Percentiles rank a stretch among this genome's conserved stretches.
Evolutionary conservation across 2,329 filamentous ascomycete species (phyloP).

Genomic region (Diaporthe citrichinensis): DNA sequence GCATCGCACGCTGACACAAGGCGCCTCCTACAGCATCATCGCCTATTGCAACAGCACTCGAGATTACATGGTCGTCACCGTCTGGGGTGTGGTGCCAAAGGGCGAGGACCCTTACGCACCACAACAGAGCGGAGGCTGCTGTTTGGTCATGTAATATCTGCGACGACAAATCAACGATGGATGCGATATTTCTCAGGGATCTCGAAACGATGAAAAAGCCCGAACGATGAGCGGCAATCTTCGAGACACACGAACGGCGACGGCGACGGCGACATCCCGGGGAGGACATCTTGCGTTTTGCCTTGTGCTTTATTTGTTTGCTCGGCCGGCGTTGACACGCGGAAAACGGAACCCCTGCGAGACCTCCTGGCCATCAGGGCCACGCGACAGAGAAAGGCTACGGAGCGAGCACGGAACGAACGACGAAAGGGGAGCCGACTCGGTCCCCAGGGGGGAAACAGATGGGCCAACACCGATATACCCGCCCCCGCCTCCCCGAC

Average conservation of each 20-base stretch:
- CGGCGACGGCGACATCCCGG: conserved; percentile 37
- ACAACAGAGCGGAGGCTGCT: conserved; percentile 93
- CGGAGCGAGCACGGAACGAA: conserved; percentile 28
- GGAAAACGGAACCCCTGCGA: conserved; percentile 41
- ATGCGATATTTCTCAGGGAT: conserved; percentile 39
- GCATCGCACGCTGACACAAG: conserved; percentile 27
- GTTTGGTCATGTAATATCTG: conserved; percentile 84
- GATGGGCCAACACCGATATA: conserved; percentile 34
- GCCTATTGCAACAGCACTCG: conserved; percentile 98
- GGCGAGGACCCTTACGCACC: conserved; percentile 98
- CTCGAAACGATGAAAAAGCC: conserved; percentile 35
- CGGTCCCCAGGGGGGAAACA: conserved; percentile 6
- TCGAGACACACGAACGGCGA: conserved; percentile 39
- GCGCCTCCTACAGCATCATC: conserved; percentile 78
- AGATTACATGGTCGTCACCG: conserved; percentile 98
- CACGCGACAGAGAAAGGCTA: conserved; percentile 32
- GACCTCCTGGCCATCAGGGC: conserved; percentile 26
- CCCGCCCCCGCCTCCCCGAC: conserved; percentile 23
- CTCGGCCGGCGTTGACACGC: conserved; percentile 41
- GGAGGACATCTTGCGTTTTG: conserved; percentile 38
- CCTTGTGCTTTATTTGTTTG: conserved; percentile 39
- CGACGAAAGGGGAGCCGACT: conserved; percentile 21
- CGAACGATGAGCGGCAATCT: conserved; percentile 35
- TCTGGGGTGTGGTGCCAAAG: conserved; percentile 95
- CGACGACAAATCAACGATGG: conserved; percentile 36